Evolutionary conservation across 148 eudicot species (phyloP).

Genomic region (Vaccinium myrtillus): DNA sequence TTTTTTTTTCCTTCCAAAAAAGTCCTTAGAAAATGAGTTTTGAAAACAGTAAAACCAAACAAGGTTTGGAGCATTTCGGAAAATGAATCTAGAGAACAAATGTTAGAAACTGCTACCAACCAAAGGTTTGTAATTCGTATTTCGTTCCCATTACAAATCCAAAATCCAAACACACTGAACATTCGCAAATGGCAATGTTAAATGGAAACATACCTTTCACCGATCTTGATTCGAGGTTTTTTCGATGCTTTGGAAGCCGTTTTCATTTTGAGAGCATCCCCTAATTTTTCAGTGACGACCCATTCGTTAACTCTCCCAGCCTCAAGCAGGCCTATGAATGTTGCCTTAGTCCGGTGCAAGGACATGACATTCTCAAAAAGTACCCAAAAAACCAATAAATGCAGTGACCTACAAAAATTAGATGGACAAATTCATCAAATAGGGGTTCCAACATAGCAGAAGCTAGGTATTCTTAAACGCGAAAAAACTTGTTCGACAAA

Average conservation of each 20-base stretch:
- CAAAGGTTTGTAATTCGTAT: too few species aligned
- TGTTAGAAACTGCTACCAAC: neutral
- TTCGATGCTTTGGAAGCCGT: slow-evolving; percentile 32
- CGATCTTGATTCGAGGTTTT: slow-evolving; percentile 36
- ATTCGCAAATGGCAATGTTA: neutral
- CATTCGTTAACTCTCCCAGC: slow-evolving; percentile 75
- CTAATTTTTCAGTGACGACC: slow-evolving; percentile 86
- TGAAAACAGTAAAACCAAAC: neutral
- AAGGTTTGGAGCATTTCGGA: neutral
- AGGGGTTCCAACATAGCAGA: neutral
- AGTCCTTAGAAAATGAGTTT: neutral
- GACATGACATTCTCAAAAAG: slow-evolving; percentile 92
- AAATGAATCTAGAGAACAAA: too few species aligned
- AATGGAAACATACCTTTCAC: slow-evolving; percentile 46
- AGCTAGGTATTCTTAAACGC: neutral
- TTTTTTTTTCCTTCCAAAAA: too few species aligned
- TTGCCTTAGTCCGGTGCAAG: slow-evolving; percentile 77
- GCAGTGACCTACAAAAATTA: slow-evolving; percentile 50
- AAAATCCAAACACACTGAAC: neutral
- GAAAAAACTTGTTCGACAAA: neutral
- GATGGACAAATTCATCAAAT: neutral
- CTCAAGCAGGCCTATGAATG: slow-evolving; percentile 73
- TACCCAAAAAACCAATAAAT: slow-evolving; percentile 68
- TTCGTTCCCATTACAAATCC: neutral
- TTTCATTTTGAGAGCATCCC: slow-evolving; percentile 56